A percentile compares a stretch with the other conserved stretches of the same genome.
These are phyloP conservation scores for Blastobotrys capitulatus DNA, from an alignment of 1,139 yeast species.

Conservation along the genomic window DNA sequence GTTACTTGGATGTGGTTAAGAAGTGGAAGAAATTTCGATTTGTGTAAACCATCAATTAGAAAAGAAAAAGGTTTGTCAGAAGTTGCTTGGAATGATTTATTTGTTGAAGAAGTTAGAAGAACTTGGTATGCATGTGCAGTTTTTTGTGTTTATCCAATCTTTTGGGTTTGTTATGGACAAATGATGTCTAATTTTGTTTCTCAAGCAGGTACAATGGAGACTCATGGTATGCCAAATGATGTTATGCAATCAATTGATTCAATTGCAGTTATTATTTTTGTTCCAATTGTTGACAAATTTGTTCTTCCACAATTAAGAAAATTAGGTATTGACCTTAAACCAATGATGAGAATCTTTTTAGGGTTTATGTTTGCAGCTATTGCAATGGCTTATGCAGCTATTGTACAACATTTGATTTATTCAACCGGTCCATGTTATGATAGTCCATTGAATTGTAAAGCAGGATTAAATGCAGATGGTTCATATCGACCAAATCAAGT, in stretches of 20 bases:
- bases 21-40: slow-evolving; percentile 47
- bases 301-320: slow-evolving; percentile 53
- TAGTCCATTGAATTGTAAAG: slow-evolving; percentile 42
- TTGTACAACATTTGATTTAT: slow-evolving; percentile 71
- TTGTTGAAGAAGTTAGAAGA: slow-evolving; percentile 59
- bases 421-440: slow-evolving; percentile 73
- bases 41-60: slow-evolving; percentile 50
- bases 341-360: slow-evolving; percentile 65
- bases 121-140: slow-evolving; percentile 61
- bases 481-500: slow-evolving; percentile 42
- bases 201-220: slow-evolving; percentile 60
- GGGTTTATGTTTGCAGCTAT: slow-evolving; percentile 71
- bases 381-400: slow-evolving; percentile 77
- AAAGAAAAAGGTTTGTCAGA: slow-evolving; percentile 33
- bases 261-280: slow-evolving; percentile 53
- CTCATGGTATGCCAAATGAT: slow-evolving; percentile 63
- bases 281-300: slow-evolving; percentile 51
- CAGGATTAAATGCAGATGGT: slow-evolving; percentile 58
- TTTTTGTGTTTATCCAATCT: slow-evolving; percentile 55
- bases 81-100: slow-evolving; percentile 47
- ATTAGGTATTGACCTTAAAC: slow-evolving; percentile 37
- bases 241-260: slow-evolving; percentile 60
- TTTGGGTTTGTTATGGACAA: slow-evolving; percentile 33
- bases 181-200: slow-evolving; percentile 63
- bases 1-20: neutral